phyloP scores from a whole-genome alignment of 768 basidiomycete species.

The Termitomyces sp. region DNA sequence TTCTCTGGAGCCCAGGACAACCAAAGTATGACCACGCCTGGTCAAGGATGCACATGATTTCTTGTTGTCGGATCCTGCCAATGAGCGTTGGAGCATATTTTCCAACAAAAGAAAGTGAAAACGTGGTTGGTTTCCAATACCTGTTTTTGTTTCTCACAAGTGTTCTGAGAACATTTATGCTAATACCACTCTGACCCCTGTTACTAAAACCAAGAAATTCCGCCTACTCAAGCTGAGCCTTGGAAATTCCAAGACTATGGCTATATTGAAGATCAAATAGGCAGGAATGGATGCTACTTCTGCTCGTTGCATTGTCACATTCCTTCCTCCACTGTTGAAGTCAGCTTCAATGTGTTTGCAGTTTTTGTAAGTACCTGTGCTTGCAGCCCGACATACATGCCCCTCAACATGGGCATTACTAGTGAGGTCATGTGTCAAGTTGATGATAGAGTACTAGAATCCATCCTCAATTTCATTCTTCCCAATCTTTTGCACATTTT shows the following conservation, averaged over 20 bases:
- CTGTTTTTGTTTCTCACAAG: neutral
- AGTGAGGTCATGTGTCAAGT: too few relatives aligned
- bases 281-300: constrained; percentile 25
- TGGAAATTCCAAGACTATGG: neutral
- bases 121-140: constrained; percentile 13
- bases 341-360: neutral
- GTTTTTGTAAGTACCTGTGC: too few relatives aligned
- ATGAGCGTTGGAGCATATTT: constrained; percentile 38
- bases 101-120: constrained; percentile 30
- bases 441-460: too few relatives aligned
- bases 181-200: neutral
- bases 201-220: constrained; percentile 15
- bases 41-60: constrained; percentile 31
- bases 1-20: constrained; percentile 3
- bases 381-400: too few relatives aligned
- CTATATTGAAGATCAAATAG: constrained; percentile 4
- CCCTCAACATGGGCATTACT: too few relatives aligned
- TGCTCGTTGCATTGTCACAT: constrained; percentile 23
- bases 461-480: too few relatives aligned
- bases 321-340: constrained; percentile 24
- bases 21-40: neutral
- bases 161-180: neutral
- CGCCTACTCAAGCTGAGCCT: constrained; percentile 10
- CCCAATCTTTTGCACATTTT: too few relatives aligned
- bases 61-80: constrained; percentile 25